These are phyloP conservation scores for Annulohypoxylon moriforme DNA, from an alignment of 495 filamentous ascomycete species.

Conservation along the genomic window DNA sequence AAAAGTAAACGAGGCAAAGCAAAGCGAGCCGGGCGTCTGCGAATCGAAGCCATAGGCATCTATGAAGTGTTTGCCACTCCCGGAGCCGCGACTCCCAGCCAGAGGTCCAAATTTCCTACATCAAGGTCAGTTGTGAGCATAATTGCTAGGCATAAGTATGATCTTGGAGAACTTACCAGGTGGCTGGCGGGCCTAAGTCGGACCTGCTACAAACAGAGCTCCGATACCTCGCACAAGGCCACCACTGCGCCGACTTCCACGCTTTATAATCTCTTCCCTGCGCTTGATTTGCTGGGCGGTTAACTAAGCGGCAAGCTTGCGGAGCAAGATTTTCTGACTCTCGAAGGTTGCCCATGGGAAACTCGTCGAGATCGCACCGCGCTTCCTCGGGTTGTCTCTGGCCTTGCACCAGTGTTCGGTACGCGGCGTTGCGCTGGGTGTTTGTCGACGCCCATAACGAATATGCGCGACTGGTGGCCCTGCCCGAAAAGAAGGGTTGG, in stretches of 20 bases:
- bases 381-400: neutral
- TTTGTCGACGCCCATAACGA: neutral
- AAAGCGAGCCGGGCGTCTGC: neutral
- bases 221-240: neutral
- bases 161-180: neutral
- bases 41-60: neutral
- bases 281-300: neutral
- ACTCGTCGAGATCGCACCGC: neutral
- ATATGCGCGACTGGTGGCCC: neutral
- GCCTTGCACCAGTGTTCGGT: neutral
- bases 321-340: neutral
- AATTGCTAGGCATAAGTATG: neutral
- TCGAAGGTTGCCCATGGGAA: neutral
- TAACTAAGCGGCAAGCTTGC: neutral
- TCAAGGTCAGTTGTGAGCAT: neutral
- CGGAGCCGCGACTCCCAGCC: neutral
- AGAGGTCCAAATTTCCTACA: neutral
- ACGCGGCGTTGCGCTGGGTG: neutral
- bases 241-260: neutral
- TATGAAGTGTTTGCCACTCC: neutral
- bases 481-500: neutral
- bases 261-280: neutral
- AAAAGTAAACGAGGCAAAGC: neutral
- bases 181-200: neutral
- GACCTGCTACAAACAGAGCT: neutral